phyloP scores from a whole-genome alignment of 225 moss, liverwort and hornwort genomes.

The Sphagnum tenellum region DNA sequence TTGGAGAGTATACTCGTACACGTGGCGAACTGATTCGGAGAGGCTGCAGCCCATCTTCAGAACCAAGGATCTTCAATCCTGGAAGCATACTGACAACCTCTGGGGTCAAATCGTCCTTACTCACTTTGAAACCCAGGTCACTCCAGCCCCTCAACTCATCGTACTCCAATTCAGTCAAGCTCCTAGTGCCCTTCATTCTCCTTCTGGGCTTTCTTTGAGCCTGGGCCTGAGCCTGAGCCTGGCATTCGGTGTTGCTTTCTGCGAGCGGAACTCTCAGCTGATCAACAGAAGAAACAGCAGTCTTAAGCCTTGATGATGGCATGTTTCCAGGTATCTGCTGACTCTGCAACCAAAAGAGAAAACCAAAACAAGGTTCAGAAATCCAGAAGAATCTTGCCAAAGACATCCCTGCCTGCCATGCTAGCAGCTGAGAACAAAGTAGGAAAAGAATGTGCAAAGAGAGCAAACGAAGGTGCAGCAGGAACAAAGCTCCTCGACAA shows the following conservation, averaged over 20 bases:
- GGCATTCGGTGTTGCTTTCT: slow-evolving; percentile 4
- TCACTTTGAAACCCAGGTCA: slow-evolving; percentile 38
- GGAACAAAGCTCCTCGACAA: no score
- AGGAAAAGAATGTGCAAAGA: no score
- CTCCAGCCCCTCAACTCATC: slow-evolving; percentile 36
- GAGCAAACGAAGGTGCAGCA: no score
- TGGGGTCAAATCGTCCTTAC: slow-evolving; percentile 34
- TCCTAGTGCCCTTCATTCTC: slow-evolving; percentile 39
- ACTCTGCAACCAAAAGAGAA: no score
- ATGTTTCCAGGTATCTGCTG: slow-evolving; percentile 13
- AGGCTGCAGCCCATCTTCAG: slow-evolving; percentile 22
- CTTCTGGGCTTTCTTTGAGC: slow-evolving; percentile 14
- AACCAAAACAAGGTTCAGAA: no score
- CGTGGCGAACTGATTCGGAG: slow-evolving; percentile 20
- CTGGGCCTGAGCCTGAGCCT: background rate
- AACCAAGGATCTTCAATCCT: slow-evolving; percentile 6
- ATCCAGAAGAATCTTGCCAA: no score
- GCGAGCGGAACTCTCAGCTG: slow-evolving; percentile 14
- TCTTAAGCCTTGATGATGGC: slow-evolving; percentile 21
- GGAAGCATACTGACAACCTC: slow-evolving; percentile 39
- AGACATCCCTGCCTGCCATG: no score
- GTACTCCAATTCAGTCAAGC: slow-evolving; percentile 44
- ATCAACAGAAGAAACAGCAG: slow-evolving; percentile 19
- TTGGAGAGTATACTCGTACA: slow-evolving; percentile 4
- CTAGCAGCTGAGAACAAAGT: no score